A percentile compares a stretch with the other conserved stretches of the same genome.
Conservation (phyloP, 2,329 filamentous ascomycete species). For the Eutypa lata region DNA sequence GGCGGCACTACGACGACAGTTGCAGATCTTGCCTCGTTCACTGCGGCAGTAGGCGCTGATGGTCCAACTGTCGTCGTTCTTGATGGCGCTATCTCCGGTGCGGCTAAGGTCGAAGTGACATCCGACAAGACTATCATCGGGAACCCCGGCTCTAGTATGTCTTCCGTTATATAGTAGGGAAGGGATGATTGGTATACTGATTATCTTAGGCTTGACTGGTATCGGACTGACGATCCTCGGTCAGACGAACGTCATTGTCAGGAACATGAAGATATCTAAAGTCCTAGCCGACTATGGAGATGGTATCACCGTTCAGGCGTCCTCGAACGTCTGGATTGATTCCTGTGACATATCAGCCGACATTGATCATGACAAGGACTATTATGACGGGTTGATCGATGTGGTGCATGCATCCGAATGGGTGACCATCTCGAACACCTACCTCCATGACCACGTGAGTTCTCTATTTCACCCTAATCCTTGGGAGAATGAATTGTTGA, state of each 20-base stretch:
- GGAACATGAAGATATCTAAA: slow-evolving; percentile 46
- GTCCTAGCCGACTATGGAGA: slow-evolving; percentile 41
- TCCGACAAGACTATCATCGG: slow-evolving; percentile 47
- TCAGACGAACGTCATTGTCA: slow-evolving; percentile 48
- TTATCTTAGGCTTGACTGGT: slow-evolving; percentile 25
- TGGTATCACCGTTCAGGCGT: slow-evolving; percentile 39
- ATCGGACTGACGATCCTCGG: slow-evolving; percentile 44
- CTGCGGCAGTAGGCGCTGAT: slow-evolving; percentile 42
- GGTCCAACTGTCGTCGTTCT: slow-evolving; percentile 40
- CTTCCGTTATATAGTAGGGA: neutral
- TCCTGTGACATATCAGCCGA: slow-evolving; percentile 55
- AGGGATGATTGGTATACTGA: neutral
- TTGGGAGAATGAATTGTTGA: neutral
- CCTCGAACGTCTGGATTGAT: slow-evolving; percentile 54
- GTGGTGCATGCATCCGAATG: slow-evolving; percentile 56
- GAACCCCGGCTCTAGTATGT: slow-evolving; percentile 25
- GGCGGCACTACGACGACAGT: slow-evolving; percentile 49
- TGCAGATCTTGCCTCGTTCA: slow-evolving; percentile 43
- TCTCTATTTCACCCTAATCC: slow-evolving; percentile 32
- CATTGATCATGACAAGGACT: slow-evolving; percentile 53
- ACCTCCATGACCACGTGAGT: slow-evolving; percentile 40
- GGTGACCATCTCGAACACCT: slow-evolving; percentile 40
- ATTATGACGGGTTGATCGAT: slow-evolving; percentile 59
- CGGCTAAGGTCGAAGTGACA: slow-evolving; percentile 36
- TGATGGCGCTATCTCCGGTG: slow-evolving; percentile 37